These are phyloP conservation scores for Peterozyma xylosa DNA, from an alignment of 805 yeast genomes.

Conservation along the genomic window DNA sequence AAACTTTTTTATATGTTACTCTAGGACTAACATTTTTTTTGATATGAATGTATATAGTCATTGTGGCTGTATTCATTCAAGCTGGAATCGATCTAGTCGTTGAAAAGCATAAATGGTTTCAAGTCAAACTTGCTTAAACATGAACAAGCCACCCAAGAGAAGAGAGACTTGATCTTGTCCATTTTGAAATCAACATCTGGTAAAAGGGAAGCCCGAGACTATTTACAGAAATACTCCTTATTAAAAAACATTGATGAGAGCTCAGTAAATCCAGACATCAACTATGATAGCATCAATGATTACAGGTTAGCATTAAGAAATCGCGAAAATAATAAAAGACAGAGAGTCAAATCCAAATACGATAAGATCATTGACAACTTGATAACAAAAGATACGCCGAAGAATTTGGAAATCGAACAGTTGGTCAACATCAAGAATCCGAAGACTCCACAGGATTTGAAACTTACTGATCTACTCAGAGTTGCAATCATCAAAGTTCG, in stretches of 20 bases:
- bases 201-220: conserved; percentile 82
- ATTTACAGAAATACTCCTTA: conserved; percentile 63
- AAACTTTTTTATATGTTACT: no score
- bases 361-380: conserved; percentile 23
- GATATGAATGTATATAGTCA: no score
- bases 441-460: conserved; percentile 12
- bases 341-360: conserved; percentile 24
- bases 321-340: conserved; percentile 1
- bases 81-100: no score
- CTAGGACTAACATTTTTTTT: no score
- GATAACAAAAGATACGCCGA: conserved; percentile 6
- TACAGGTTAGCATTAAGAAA: not conserved
- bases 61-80: no score
- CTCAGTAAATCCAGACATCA: conserved; percentile 22
- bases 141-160: conserved; percentile 32
- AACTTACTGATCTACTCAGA: conserved; percentile 33
- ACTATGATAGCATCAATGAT: conserved; percentile 14
- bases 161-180: conserved; percentile 69
- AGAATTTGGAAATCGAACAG: conserved; percentile 15
- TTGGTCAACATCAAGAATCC: not conserved
- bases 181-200: conserved; percentile 88
- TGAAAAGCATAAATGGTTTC: conserved; percentile 10
- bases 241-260: conserved; percentile 18
- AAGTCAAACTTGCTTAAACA: conserved; percentile 19
- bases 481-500: conserved; percentile 51